phyloP scores from a whole-genome alignment of 495 filamentous ascomycete genomes.

The Aspergillus ellipticus region DNA sequence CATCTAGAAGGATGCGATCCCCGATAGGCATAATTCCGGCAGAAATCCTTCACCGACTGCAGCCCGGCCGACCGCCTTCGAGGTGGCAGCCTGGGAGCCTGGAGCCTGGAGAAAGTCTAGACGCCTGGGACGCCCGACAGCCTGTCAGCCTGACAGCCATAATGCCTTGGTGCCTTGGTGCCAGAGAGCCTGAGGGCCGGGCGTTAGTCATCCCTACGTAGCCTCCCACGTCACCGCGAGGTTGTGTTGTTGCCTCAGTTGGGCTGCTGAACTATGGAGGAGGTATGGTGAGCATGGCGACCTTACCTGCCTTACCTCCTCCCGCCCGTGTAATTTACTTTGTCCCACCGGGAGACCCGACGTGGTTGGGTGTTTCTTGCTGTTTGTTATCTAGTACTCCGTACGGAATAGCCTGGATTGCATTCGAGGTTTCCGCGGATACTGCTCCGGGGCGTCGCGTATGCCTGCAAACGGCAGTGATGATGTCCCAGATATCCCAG shows the following conservation, averaged over 20 bases:
- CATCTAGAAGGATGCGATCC: neutral
- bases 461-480: neutral
- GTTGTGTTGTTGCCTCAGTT: neutral
- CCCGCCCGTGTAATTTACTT: neutral
- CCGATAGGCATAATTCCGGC: constrained; percentile 1
- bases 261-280: neutral
- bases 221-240: constrained; percentile 16
- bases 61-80: constrained; percentile 10
- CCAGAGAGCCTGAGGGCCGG: neutral
- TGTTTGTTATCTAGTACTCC: neutral
- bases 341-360: neutral
- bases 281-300: too few species aligned
- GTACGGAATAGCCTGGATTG: too few species aligned
- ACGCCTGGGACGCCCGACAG: too few species aligned
- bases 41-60: constrained; percentile 1
- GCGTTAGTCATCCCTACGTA: constrained; percentile 11
- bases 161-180: too few species aligned
- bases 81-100: neutral
- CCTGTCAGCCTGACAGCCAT: too few species aligned
- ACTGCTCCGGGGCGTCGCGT: neutral
- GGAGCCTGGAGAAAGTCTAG: neutral
- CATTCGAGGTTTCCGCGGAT: neutral
- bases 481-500: neutral
- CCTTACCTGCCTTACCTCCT: neutral
- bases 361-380: neutral